Base-by-base conservation (phyloP, 345 rosid species). In the Barbarea vulgaris region DNA sequence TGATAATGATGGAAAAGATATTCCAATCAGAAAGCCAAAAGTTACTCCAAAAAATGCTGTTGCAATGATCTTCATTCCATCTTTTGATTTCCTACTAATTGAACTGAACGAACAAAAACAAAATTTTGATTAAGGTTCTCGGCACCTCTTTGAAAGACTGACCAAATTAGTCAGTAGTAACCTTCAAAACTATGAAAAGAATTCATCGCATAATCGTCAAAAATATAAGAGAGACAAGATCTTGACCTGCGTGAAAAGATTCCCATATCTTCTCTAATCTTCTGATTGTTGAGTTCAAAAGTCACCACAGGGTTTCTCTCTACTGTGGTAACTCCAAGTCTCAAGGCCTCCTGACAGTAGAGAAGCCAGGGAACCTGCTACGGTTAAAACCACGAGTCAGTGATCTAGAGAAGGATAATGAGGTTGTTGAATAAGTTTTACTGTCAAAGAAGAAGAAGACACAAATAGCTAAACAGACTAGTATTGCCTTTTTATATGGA, bases 11-110 rank as follows among this genome's bases (percentile, higher is more conserved):
- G 96, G 97, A 72, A 87, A 88, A 76, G 96, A 91, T 69, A 83
- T 77, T 46, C 98, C 98, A 64, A 94, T 50, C 8, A 87, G 59
- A 85, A 94, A 91, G 44, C 98, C 98, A 22, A 87, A 84, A 76
- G 74, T 84, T 33, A 90, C 74, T 83, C 95, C 96, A 7, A 86
- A n/a, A 80, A 94, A 86, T 10, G 89, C 78, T 21, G 88, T 69
- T 37, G 91, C 81, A 17, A 83, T 72, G 52, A 87, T 72, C 84
- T 90, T 88, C 95, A 87, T 86, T n/a, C 83, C 81, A 65, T 94
- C 97, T 69, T 80, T 89, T 68, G 92, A 86, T 74, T 84, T 89
- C 78, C 78, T 90, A 77, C 77, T 77, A 59, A 77, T 74, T 9
- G 70, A 25, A 68, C 95, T 94, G 88, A 84, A 81, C 73, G 22